These are phyloP conservation scores for Gardenia jasminoides DNA, from an alignment of 257 asterid species.

Conservation along the genomic window DNA sequence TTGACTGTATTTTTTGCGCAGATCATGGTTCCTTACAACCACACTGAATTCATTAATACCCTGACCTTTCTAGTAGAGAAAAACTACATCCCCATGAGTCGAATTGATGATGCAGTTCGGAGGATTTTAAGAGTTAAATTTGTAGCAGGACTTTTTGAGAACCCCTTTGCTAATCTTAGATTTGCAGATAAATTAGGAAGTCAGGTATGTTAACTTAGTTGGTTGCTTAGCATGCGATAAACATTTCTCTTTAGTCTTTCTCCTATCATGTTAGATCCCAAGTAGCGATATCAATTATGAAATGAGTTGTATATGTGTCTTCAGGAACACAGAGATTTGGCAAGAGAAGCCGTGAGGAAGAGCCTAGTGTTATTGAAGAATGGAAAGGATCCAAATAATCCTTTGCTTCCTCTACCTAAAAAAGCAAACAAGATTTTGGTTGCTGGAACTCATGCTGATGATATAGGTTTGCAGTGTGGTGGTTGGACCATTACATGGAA, in stretches of 20 bases:
- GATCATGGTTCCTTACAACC: constrained; percentile 57
- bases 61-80: constrained; percentile 42
- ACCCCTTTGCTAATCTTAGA: constrained; percentile 51
- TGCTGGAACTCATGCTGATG: constrained; percentile 24
- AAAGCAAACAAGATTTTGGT: constrained; percentile 20
- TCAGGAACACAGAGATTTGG: constrained; percentile 55
- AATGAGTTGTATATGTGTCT: neutral
- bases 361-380: constrained; percentile 31
- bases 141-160: constrained; percentile 59
- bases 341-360: constrained; percentile 34
- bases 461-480: constrained; percentile 52
- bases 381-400: constrained; percentile 12
- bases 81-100: constrained; percentile 46
- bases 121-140: constrained; percentile 68
- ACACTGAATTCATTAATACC: constrained; percentile 37
- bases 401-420: constrained; percentile 26
- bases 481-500: constrained; percentile 71
- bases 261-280: neutral
- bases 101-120: constrained; percentile 64
- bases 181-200: constrained; percentile 43
- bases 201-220: neutral
- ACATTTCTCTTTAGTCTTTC: neutral
- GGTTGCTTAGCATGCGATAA: neutral
- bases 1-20: constrained; percentile 6
- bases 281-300: neutral